Base-by-base conservation (phyloP, 169 alveolate genomes). In the Eimeria falciformis region DNA sequence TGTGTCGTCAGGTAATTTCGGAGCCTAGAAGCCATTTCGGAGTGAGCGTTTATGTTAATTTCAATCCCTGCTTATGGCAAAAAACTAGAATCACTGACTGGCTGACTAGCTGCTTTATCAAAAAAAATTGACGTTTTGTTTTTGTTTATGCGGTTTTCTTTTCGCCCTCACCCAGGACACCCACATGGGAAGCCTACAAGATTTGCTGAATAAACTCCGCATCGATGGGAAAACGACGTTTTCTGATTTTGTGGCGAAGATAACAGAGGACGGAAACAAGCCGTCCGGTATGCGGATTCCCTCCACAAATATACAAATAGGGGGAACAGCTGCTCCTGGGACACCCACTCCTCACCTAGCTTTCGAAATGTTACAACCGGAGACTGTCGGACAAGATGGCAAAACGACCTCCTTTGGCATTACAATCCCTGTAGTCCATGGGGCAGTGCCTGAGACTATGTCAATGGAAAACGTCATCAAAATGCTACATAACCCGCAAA, bases 281-380 rank as follows among this genome's bases (percentile, higher is more conserved):
- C 75, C 89, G 6, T 53, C 89, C 12, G 89, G 89, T 29, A 27
- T 79, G 6, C 37, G 21, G 21, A 53, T 79, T 18, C 89, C 89
- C 9, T 47, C 89, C 73, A 55, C 89, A 45, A 65, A 79, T 33
- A 79, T 79, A 14, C 71, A 73, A 11, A 79, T 79, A 17, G 89
- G 89, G 23, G 89, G 89, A 43, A 69, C 89, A n/a, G 37, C 89
- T 29, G 37, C 75, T 79, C 89, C 89, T 17, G 89, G 89, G 66
- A 6, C 73, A n/a, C 56, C 75, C 21, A 50, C n/a, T 12, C 89
- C 89, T 9, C 89, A 25, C 23, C 33, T 53, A 23, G 89, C 50
- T 43, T 58, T 79, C 29, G 89, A 79, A 23, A 27, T 79, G 89
- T 50, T 79, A 33, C 62, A 33, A 5, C 89, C 89, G 55, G 89